These are phyloP conservation scores for Exserohilum turcica DNA, from an alignment of 2,329 filamentous ascomycete species.

Conservation along the genomic window DNA sequence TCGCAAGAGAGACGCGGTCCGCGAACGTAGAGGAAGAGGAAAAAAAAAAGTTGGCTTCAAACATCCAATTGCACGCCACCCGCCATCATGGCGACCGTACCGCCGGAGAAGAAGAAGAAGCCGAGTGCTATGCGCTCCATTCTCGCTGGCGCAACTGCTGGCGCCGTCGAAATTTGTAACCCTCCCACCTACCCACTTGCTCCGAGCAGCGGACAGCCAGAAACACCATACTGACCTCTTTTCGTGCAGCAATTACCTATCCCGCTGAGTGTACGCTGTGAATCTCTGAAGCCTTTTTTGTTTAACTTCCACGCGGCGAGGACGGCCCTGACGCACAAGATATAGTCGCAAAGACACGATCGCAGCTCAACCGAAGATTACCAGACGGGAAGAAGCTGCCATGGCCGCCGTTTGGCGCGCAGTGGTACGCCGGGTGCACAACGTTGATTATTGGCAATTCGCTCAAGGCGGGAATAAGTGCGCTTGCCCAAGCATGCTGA, in stretches of 20 bases:
- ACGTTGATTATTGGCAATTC: slow-evolving; percentile 97
- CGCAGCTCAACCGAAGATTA: slow-evolving; percentile 86
- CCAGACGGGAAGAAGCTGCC: slow-evolving; percentile 84
- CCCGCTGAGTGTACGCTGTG: slow-evolving; percentile 78
- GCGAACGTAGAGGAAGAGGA: background rate
- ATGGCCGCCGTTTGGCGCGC: slow-evolving; percentile 88
- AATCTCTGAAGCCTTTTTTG: too few species aligned
- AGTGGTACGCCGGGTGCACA: slow-evolving; percentile 98
- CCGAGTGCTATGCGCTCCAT: slow-evolving; percentile 87
- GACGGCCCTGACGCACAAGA: slow-evolving; percentile 16
- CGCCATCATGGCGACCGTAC: slow-evolving; percentile 32
- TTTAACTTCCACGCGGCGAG: background rate
- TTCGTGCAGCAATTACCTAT: slow-evolving; percentile 79
- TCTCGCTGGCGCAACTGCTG: slow-evolving; percentile 89
- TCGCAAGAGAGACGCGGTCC: slow-evolving; percentile 11
- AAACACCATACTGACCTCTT: slow-evolving; percentile 24
- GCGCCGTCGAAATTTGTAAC: slow-evolving; percentile 93
- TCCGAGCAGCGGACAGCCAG: background rate
- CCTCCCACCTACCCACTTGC: slow-evolving; percentile 24
- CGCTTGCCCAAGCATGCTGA: slow-evolving; percentile 46
- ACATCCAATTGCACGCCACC: slow-evolving; percentile 1
- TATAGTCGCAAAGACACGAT: slow-evolving; percentile 88
- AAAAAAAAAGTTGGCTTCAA: slow-evolving; percentile 1
- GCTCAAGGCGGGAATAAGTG: slow-evolving; percentile 92
- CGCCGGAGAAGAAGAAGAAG: slow-evolving; percentile 48